A percentile compares a stretch with the other conserved stretches of the same genome.
Evolutionary conservation across 176 grass and related monocot species (phyloP).

Genomic region (Panicum miliaceum): DNA sequence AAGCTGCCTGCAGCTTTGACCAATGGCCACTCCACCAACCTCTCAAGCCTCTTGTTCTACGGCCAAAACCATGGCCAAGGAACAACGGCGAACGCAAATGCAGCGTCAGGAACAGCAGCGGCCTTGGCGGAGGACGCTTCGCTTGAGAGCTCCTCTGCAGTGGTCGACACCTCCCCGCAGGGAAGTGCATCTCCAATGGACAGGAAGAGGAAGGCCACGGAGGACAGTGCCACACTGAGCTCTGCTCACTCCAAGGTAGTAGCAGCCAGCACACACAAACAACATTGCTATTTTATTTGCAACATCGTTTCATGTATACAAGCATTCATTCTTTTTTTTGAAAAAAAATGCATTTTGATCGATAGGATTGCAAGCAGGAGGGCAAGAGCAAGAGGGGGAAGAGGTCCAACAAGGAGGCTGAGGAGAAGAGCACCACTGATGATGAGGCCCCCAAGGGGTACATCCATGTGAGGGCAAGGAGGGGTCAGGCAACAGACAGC

Average conservation of each 20-base stretch:
- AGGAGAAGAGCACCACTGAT: slow-evolving; percentile 59
- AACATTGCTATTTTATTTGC: slow-evolving; percentile 28
- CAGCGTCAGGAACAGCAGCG: slow-evolving; percentile 1
- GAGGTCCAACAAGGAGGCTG: slow-evolving; percentile 43
- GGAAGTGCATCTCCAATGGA: slow-evolving; percentile 49
- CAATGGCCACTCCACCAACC: slow-evolving; percentile 11
- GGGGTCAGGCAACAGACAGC: slow-evolving; percentile 95
- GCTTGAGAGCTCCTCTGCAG: slow-evolving; percentile 52
- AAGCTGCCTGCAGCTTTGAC: slow-evolving; percentile 43
- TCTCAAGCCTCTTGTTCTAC: slow-evolving; percentile 50
- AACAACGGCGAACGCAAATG: slow-evolving; percentile 30
- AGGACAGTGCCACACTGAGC: slow-evolving; percentile 55
- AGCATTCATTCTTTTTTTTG: not conserved
- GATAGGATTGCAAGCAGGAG: slow-evolving; percentile 63
- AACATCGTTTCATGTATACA: slow-evolving; percentile 7
- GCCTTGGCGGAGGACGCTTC: slow-evolving; percentile 47
- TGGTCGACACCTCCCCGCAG: slow-evolving; percentile 49
- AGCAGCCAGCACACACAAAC: not conserved
- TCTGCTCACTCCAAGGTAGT: slow-evolving; percentile 68
- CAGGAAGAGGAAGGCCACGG: slow-evolving; percentile 68
- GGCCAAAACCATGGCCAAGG: slow-evolving; percentile 41
- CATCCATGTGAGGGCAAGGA: slow-evolving; percentile 97
- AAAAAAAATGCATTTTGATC: not conserved
- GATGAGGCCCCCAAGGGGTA: slow-evolving; percentile 69
- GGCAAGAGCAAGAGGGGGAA: slow-evolving; percentile 64